Percentiles rank a stretch among this genome's conserved stretches.
Evolutionary conservation across 495 filamentous ascomycete genomes (phyloP).

Genomic region (Daldinia vernicosa): DNA sequence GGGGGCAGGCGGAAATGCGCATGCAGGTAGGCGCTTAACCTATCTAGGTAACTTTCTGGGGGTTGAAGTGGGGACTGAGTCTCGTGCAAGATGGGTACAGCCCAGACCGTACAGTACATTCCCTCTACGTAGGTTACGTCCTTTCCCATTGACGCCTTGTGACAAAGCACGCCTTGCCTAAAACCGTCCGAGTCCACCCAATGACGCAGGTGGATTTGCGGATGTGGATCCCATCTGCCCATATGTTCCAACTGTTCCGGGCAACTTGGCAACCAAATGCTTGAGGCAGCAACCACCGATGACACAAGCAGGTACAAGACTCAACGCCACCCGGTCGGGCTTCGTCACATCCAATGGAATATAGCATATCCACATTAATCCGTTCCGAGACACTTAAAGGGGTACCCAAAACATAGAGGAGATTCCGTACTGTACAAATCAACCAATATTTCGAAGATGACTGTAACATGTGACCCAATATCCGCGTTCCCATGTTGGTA

Average conservation of each 20-base stretch:
- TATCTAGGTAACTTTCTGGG: constrained; percentile 3
- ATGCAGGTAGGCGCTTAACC: constrained; percentile 30
- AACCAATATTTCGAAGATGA: neutral
- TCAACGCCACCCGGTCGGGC: constrained; percentile 19
- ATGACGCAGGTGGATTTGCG: constrained; percentile 15
- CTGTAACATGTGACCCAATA: neutral
- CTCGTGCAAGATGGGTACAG: constrained; percentile 35
- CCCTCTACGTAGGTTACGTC: constrained; percentile 12
- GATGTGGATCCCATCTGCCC: constrained; percentile 19
- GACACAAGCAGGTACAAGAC: constrained; percentile 40
- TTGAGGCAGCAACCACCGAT: constrained; percentile 41
- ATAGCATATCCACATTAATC: constrained; percentile 22
- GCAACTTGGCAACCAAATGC: constrained; percentile 33
- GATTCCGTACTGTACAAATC: constrained; percentile 29
- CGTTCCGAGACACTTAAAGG: constrained; percentile 17
- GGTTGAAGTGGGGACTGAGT: constrained; percentile 33
- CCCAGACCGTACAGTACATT: constrained; percentile 26
- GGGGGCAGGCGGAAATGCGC: constrained; percentile 20
- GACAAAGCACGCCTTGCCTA: constrained; percentile 19
- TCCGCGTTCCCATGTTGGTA: neutral
- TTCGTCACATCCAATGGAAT: constrained; percentile 21
- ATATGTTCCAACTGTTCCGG: constrained; percentile 15
- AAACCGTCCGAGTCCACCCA: constrained; percentile 9
- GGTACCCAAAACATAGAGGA: constrained; percentile 11
- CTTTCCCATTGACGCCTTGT: constrained; percentile 28